Conservation (phyloP, 352 stramenopile species). For the Globisporangium perplexum region DNA sequence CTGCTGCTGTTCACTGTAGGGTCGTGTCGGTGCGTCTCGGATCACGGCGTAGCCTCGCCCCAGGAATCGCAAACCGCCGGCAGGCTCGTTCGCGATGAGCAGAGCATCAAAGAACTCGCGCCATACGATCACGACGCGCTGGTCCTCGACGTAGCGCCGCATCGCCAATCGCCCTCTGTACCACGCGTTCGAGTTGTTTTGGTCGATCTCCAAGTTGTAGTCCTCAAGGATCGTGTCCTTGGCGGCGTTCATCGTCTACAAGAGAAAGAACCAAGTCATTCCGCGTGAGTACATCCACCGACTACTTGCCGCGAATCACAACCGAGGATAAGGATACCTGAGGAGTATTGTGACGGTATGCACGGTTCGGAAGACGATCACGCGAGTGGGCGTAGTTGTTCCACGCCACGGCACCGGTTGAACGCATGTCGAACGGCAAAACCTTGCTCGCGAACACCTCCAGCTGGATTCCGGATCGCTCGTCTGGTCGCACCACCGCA, state of each 20-base stretch:
- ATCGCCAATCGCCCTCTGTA: constrained; percentile 43
- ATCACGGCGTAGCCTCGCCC: constrained; percentile 54
- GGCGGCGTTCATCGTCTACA: constrained; percentile 4
- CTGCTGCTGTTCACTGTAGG: no score
- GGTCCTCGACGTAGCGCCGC: constrained; percentile 34
- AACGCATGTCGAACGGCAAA: constrained; percentile 38
- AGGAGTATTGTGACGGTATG: constrained; percentile 32
- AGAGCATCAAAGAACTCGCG: constrained; percentile 39
- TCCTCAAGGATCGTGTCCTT: constrained; percentile 54
- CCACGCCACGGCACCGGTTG: constrained; percentile 31
- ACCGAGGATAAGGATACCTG: no score
- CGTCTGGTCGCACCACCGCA: constrained; percentile 27
- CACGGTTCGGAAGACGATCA: constrained; percentile 37
- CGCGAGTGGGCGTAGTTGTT: constrained; percentile 25
- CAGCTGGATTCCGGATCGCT: constrained; percentile 22
- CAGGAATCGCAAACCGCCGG: constrained; percentile 34
- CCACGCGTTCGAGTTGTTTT: constrained; percentile 32
- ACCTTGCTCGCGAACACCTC: constrained; percentile 45
- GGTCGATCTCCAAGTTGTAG: constrained; percentile 40
- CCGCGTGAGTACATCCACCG: no score
- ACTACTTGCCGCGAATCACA: no score
- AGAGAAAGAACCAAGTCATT: no score
- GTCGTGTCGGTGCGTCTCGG: constrained; percentile 11
- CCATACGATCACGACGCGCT: constrained; percentile 52
- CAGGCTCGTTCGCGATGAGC: constrained; percentile 31